Conservation (phyloP, 352 stramenopile species). For the Phytophthora pistaciae region DNA sequence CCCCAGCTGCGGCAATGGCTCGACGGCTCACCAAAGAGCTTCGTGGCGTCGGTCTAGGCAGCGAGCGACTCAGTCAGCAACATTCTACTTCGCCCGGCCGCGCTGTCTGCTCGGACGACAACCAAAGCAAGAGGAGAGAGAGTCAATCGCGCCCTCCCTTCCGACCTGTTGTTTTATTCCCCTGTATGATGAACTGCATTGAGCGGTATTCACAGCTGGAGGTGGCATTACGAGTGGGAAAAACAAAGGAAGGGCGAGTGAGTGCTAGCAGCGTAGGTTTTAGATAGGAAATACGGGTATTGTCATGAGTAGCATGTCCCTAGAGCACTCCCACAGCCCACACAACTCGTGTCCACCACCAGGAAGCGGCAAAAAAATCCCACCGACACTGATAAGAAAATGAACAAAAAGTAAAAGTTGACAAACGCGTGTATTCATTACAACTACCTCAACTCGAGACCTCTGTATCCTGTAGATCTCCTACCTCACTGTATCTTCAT, state of each 20-base stretch:
- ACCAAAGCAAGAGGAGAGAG: slow-evolving; percentile 7
- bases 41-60: slow-evolving; percentile 80
- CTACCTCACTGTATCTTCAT: not conserved
- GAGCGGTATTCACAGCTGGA: slow-evolving; percentile 24
- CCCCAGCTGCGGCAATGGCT: slow-evolving; percentile 87
- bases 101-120: slow-evolving; percentile 7
- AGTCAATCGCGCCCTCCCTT: slow-evolving; percentile 1
- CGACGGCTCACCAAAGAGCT: slow-evolving; percentile 83
- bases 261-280: slow-evolving; percentile 18
- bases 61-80: slow-evolving; percentile 19
- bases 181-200: slow-evolving; percentile 33
- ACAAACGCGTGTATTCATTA: slow-evolving; percentile 1
- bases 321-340: slow-evolving; percentile 13
- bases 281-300: slow-evolving; percentile 27
- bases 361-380: slow-evolving; percentile 8
- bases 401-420: slow-evolving; percentile 29
- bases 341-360: not conserved
- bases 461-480: not conserved
- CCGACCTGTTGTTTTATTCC: slow-evolving; percentile 26
- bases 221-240: not conserved
- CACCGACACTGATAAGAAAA: slow-evolving; percentile 28
- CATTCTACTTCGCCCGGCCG: slow-evolving; percentile 19
- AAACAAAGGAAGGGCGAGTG: slow-evolving; percentile 4
- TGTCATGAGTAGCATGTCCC: slow-evolving; percentile 17
- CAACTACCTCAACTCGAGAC: not conserved